Evolutionary conservation across 2,329 filamentous ascomycete genomes (phyloP).

Genomic region (Allantophomopsis lycopodina): DNA sequence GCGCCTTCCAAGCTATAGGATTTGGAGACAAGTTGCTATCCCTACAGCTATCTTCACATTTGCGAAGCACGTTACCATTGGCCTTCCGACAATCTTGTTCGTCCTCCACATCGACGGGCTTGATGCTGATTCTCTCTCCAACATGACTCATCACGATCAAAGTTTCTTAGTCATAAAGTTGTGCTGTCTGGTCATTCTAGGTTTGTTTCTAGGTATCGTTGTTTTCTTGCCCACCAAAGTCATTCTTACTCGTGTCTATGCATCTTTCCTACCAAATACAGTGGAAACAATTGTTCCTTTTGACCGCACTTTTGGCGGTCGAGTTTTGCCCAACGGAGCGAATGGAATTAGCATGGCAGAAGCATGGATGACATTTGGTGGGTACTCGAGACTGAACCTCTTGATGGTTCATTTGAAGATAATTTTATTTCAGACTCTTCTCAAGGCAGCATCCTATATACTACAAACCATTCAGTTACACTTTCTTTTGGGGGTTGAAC

Average conservation of each 20-base stretch:
- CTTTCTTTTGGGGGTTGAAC: too few relatives aligned
- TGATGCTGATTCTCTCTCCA: conserved; percentile 14
- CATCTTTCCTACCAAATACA: conserved; percentile 69
- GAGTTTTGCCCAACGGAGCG: conserved; percentile 58
- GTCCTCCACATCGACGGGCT: conserved; percentile 22
- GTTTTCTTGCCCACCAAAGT: conserved; percentile 65
- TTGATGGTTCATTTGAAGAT: conserved; percentile 37
- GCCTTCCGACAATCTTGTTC: conserved; percentile 32
- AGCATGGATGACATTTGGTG: conserved; percentile 69
- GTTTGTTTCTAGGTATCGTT: conserved; percentile 39
- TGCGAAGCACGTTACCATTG: conserved; percentile 33
- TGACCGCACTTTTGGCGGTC: conserved; percentile 73
- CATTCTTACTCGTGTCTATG: conserved; percentile 70
- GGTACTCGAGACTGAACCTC: conserved; percentile 57
- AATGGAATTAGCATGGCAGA: conserved; percentile 60
- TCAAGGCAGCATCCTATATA: too few relatives aligned
- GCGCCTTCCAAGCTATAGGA: conserved; percentile 52
- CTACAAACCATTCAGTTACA: too few relatives aligned
- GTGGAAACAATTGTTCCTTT: conserved; percentile 80
- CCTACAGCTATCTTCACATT: conserved; percentile 52
- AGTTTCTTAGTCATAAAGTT: conserved; percentile 27
- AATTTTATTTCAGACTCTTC: too few relatives aligned
- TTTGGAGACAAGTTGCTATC: conserved; percentile 54
- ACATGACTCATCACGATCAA: conserved; percentile 3
- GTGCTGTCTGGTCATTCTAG: conserved; percentile 27